phyloP scores from a whole-genome alignment of 2,329 filamentous ascomycete species.

The Fusarium lateritium region DNA sequence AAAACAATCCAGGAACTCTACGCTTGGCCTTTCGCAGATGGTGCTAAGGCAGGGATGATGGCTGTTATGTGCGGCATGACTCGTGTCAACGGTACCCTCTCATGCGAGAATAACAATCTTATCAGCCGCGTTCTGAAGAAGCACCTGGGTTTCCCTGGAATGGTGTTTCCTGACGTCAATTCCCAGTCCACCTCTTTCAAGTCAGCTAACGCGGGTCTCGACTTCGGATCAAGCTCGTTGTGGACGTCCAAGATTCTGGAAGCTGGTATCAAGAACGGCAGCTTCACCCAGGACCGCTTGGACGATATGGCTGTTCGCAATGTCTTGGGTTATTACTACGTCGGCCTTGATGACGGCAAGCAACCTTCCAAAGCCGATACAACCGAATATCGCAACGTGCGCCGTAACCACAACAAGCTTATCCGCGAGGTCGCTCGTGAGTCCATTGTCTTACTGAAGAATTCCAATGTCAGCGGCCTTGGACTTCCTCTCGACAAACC shows the following conservation, averaged over 20 bases:
- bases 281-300: background rate
- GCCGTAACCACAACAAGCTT: constrained; percentile 61
- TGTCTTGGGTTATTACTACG: constrained; percentile 16
- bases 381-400: constrained; percentile 61
- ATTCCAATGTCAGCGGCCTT: constrained; percentile 58
- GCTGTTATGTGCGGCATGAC: constrained; percentile 76
- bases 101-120: constrained; percentile 74
- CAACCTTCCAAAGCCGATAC: constrained; percentile 67
- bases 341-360: constrained; percentile 50
- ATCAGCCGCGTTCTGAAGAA: constrained; percentile 79
- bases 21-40: constrained; percentile 83
- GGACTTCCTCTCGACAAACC: constrained; percentile 63
- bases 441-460: constrained; percentile 69
- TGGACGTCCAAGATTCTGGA: background rate
- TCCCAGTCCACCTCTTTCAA: background rate
- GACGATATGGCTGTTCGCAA: constrained; percentile 15
- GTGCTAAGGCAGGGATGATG: constrained; percentile 80
- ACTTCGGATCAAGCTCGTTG: background rate
- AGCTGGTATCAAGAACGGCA: constrained; percentile 1
- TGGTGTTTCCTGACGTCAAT: constrained; percentile 73
- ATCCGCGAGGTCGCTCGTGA: constrained; percentile 67
- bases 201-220: background rate
- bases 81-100: constrained; percentile 1
- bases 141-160: constrained; percentile 78
- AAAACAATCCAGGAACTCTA: constrained; percentile 72